Evolutionary conservation across 495 filamentous ascomycete genomes (phyloP), one percentile per base, ranked within the genome.

Genomic region (Lophiostoma macrostomum): DNA sequence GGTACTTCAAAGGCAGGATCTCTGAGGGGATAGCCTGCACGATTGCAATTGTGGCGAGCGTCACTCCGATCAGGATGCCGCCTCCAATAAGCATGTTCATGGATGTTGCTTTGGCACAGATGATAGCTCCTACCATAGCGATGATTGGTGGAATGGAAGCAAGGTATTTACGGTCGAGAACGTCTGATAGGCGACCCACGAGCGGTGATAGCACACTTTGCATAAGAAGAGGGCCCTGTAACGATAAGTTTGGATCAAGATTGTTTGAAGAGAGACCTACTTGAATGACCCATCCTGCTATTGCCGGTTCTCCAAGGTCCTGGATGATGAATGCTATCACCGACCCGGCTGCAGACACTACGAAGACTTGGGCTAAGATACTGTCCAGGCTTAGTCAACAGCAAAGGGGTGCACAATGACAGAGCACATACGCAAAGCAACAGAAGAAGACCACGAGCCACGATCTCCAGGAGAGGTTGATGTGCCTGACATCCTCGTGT

Each of bases 1-100:
- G 66, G 47, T 74, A 77, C 50, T 80, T 80, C 37, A 79, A 51
- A 18, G 77, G 77, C 23, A 81, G 48, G 23, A 80, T 76, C 60
- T 81, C 77, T 5, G 72, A 72, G 0, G 73, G 76, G 44, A 81
- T 79, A 1, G 77, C 71, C 44, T 79, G 75, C 8, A 79, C 72
- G 42, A 81, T 75, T 4, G 74, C 69, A 22, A 78, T 73, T 1
- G 76, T 78, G 13, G 74, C 66, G 12, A 81, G 69, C 0, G 75
- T 78, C n/a, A 61, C 61, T 12, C 78, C 77, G 43, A 80, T 76
- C 6, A 79, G 58, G 6, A 81, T 73, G n/a, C 77, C 73, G 35
- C 78, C 78, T 13, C 73, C 77, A 43, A 79, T 77, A 5, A 81
- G 66, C 67, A 74, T 73, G 29, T 62, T 66, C 74, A 81, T 80